Base-by-base conservation (phyloP, 305 asterid species). In the Fraxinus platypoda region DNA sequence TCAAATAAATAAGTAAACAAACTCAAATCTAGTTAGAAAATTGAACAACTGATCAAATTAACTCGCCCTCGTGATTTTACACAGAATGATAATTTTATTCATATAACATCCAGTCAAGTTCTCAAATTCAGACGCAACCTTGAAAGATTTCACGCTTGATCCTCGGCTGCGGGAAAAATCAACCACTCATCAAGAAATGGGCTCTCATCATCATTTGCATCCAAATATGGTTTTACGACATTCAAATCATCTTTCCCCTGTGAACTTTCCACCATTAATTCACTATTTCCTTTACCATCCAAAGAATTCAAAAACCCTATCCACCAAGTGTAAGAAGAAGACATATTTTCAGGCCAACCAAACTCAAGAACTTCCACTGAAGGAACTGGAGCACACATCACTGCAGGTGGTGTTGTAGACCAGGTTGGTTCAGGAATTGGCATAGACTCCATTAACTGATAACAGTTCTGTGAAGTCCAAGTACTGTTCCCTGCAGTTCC, bases 281-380 rank as follows among this genome's bases (percentile, higher is more conserved):
- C 19, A 77, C n/a, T 74, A 30, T 43, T 41, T 7, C 0, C 78
- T 54, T 85, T 82, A 9, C 80, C 41, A 25, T 89, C 89, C 83
- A 89, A 83, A 6, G 88, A 86, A 17, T 57, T 84, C 66, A 89
- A 31, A 82, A 88, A 88, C 13, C 86, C 88, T 0, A 86, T 76
- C 93, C 91, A 89, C 91, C 89, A 89, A 28, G 84, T 8, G 74
- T 84, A 76, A 8, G 87, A 81, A 23, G 88, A 72, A 21, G 87
- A 78, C 54, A 64, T 34, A 54, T 81, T 72, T 33, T 83, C 87
- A 19, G 83, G 76, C 88, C 89, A 88, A 25, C 78, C 85, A 38
- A 62, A 79, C 74, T 84, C 83, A 23, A 82, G 30, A 6, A 72
- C 52, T 1, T 84, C 84, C 43, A 75, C 26, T 0, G 78, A 4